Evolutionary conservation across 2,329 filamentous ascomycete species (phyloP).

Genomic region (Fusarium sambucinum): DNA sequence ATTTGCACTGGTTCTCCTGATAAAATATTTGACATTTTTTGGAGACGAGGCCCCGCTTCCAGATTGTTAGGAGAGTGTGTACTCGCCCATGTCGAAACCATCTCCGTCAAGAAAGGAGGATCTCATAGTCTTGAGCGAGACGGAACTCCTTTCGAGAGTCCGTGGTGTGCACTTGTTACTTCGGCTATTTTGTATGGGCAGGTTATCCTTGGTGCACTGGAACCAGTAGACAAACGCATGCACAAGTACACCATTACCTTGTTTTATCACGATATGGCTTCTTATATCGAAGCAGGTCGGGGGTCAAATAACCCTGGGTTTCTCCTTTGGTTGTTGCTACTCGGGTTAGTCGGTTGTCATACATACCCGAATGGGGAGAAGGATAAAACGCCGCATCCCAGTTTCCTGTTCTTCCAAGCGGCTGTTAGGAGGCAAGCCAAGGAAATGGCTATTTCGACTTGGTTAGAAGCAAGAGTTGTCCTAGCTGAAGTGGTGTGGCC

Average conservation of each 20-base stretch:
- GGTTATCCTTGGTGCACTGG: background rate
- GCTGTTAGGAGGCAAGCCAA: background rate
- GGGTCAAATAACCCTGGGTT: background rate
- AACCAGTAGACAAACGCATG: background rate
- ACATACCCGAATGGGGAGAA: fast-evolving
- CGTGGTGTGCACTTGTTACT: constrained; percentile 1
- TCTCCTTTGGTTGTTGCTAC: background rate
- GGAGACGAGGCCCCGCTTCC: background rate
- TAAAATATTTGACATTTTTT: constrained; percentile 5
- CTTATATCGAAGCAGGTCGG: fast-evolving
- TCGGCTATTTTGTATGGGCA: background rate
- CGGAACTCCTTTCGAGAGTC: background rate
- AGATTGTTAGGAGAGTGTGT: constrained; percentile 9
- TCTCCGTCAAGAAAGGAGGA: background rate
- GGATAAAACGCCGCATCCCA: background rate
- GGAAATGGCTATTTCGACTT: background rate
- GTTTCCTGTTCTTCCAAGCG: background rate
- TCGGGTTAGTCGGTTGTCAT: background rate
- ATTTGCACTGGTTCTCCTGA: background rate
- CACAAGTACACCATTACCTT: background rate
- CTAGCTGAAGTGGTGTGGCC: constrained; percentile 8
- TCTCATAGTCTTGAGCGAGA: fast-evolving
- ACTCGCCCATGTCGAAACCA: background rate
- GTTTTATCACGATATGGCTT: constrained; percentile 3
- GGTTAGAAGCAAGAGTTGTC: background rate